Percentiles rank a stretch among this genome's conserved stretches.
These are phyloP conservation scores for Angomonas desouzai DNA, from an alignment of 208 protist genomes.

Conservation along the genomic window DNA sequence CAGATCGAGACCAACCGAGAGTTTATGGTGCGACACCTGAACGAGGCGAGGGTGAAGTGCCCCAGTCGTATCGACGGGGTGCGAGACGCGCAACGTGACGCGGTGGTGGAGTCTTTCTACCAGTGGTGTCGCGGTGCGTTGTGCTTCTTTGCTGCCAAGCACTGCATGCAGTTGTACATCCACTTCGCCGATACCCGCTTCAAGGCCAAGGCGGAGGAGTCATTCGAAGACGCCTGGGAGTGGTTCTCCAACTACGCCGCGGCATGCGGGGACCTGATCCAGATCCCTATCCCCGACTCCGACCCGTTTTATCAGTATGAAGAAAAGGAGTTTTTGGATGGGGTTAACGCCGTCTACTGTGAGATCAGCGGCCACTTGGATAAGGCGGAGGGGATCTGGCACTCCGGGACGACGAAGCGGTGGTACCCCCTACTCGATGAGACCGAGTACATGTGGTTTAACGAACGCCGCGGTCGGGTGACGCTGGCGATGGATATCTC, in stretches of 20 bases:
- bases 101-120: slow-evolving; percentile 73
- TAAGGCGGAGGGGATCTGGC: slow-evolving; percentile 82
- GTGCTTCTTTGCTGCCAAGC: slow-evolving; percentile 70
- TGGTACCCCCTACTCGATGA: slow-evolving; percentile 87
- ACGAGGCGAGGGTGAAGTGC: slow-evolving; percentile 55
- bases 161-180: slow-evolving; percentile 64
- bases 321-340: slow-evolving; percentile 86
- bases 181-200: slow-evolving; percentile 74
- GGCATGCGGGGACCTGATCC: slow-evolving; percentile 66
- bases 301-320: slow-evolving; percentile 85
- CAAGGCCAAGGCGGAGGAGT: slow-evolving; percentile 64
- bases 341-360: slow-evolving; percentile 74
- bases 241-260: slow-evolving; percentile 80
- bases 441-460: slow-evolving; percentile 90
- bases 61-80: slow-evolving; percentile 67
- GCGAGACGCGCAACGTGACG: slow-evolving; percentile 52
- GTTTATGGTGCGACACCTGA: slow-evolving; percentile 63
- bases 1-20: slow-evolving; percentile 77
- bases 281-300: slow-evolving; percentile 81
- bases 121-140: slow-evolving; percentile 85
- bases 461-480: slow-evolving; percentile 81
- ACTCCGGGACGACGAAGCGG: slow-evolving; percentile 73
- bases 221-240: slow-evolving; percentile 85
- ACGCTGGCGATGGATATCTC: slow-evolving; percentile 79
- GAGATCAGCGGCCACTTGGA: slow-evolving; percentile 77